These are phyloP conservation scores for Sugiyamaella paludigena DNA, from an alignment of 1,139 yeast genomes.

Conservation along the genomic window DNA sequence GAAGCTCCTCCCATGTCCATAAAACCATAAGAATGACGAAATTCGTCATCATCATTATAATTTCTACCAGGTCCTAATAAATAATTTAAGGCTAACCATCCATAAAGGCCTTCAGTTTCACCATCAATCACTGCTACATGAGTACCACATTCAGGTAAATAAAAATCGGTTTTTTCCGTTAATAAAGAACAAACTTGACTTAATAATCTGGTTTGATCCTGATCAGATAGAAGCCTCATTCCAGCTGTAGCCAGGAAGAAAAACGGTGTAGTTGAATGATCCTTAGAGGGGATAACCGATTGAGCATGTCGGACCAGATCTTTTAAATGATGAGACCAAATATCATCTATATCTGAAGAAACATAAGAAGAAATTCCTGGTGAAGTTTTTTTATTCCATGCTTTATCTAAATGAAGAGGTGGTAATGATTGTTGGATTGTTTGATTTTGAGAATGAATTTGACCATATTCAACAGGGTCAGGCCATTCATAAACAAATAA, in stretches of 20 bases:
- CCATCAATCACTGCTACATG: constrained; percentile 72
- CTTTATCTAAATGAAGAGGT: constrained; percentile 44
- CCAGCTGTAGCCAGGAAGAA: constrained; percentile 85
- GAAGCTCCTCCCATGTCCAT: constrained; percentile 86
- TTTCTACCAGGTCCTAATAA: constrained; percentile 46
- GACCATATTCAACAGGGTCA: constrained; percentile 36
- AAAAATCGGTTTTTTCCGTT: constrained; percentile 52
- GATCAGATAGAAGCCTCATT: constrained; percentile 62
- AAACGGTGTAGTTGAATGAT: constrained; percentile 67
- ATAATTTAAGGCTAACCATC: constrained; percentile 76
- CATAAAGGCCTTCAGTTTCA: constrained; percentile 73
- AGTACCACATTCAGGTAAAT: constrained; percentile 45
- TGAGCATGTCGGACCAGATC: constrained; percentile 55
- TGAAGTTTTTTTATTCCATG: constrained; percentile 57
- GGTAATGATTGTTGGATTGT: constrained; percentile 24
- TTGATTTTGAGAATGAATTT: constrained; percentile 5
- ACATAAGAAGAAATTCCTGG: constrained; percentile 68
- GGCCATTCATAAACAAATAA: constrained; percentile 72
- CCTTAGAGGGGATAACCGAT: constrained; percentile 60
- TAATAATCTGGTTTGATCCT: constrained; percentile 53
- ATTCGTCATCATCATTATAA: constrained; percentile 40
- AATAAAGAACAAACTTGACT: constrained; percentile 54
- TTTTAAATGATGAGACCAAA: constrained; percentile 60
- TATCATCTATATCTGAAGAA: constrained; percentile 39
- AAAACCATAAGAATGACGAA: constrained; percentile 60